A percentile compares a stretch with the other conserved stretches of the same genome.
Evolutionary conservation across 257 asterid species (phyloP).

Genomic region (Salvia miltiorrhiza): DNA sequence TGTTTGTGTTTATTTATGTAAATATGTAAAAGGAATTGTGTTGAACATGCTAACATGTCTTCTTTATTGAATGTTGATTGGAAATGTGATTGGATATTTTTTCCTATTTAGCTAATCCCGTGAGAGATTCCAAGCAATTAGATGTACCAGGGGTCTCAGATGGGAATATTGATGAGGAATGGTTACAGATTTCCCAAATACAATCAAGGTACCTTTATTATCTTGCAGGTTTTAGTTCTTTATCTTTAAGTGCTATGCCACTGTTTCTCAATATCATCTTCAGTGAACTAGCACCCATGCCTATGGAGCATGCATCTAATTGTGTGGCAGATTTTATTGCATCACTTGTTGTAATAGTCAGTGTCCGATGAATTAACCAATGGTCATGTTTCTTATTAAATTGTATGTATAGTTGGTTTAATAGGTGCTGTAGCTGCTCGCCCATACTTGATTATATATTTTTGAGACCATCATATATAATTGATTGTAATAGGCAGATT

Average conservation of each 20-base stretch:
- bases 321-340: neutral
- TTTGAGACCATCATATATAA: too few species aligned
- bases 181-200: constrained; percentile 68
- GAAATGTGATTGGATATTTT: constrained; percentile 12
- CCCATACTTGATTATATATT: neutral
- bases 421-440: neutral
- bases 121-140: constrained; percentile 28
- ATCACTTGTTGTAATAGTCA: neutral
- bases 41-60: neutral
- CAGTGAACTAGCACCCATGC: neutral
- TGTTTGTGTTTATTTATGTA: neutral
- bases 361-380: neutral
- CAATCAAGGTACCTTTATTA: constrained; percentile 58
- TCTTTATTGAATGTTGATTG: constrained; percentile 14
- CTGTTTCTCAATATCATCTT: constrained; percentile 10
- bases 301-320: neutral
- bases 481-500: too few species aligned
- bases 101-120: constrained; percentile 34
- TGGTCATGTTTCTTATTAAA: neutral
- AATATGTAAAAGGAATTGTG: neutral
- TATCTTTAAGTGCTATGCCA: neutral
- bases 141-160: constrained; percentile 40
- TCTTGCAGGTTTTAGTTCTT: neutral
- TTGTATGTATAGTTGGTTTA: neutral
- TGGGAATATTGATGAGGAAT: constrained; percentile 66